Evolutionary conservation across 441 rosid species (phyloP), one percentile per base, ranked within the genome.

Genomic region (Aquilaria agallochum): DNA sequence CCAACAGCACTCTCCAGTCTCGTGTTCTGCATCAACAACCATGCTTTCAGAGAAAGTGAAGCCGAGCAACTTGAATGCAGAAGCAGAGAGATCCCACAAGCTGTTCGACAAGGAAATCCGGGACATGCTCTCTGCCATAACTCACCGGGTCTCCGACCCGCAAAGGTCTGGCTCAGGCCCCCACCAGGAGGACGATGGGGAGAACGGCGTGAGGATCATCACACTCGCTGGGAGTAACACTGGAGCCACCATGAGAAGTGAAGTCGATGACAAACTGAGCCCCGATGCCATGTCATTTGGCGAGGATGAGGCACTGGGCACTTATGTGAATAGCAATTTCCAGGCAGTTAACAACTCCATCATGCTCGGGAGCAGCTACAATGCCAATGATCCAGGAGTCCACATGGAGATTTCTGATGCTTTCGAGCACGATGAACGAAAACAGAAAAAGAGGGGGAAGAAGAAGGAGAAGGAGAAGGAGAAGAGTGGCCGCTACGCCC

Each of bases 281-380:
- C 68, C 74, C 5, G 54, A 27, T 47, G 72, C 54, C 15, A 56
- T 72, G 59, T 49, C 44, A 31, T 72, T 62, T 2, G 76, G 64
- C 0, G 82, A 82, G 60, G 65, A 65, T 13, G 92, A 87, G 4
- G 68, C 64, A 12, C 6, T 79, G 66, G 81, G 67, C 27, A 87
- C 96, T 0, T 89, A 63, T 15, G 92, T 89, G 20, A 94, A 94
- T 72, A 91, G 96, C 75, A 94, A 89, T 57, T 89, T 86, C 69
- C 99, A 91, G 50, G 86, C 97, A 0, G 84, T 94, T 42, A 94
- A 91, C 74, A 94, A 94, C 66, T 94, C 99, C 0, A 80, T 94
- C 56, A 86, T 91, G 97, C 60, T 94, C 31, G 76, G 78, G 0
- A 85, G 92, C 60, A 67, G 57, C 58, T 83, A 90, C 78, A 82